Percentiles rank a stretch among this genome's conserved stretches.
Evolutionary conservation across 352 stramenopile genomes (phyloP).

Genomic region (Thalassiosira exigua): DNA sequence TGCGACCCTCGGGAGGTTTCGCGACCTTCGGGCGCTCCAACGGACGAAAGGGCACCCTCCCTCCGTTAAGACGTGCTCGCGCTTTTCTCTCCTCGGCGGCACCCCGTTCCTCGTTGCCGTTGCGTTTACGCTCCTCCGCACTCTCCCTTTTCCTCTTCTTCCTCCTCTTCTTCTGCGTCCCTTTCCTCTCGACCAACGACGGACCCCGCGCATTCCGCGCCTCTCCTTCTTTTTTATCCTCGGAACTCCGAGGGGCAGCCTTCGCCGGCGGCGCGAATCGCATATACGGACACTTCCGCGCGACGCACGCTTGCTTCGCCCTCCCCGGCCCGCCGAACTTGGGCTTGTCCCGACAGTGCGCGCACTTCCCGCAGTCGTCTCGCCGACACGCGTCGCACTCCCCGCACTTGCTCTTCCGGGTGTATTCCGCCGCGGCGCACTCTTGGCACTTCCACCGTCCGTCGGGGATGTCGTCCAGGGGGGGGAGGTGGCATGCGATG

Average conservation of each 20-base stretch:
- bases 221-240: constrained; percentile 3
- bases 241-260: background rate
- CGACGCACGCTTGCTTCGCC: constrained; percentile 38
- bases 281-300: constrained; percentile 47
- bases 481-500: constrained; percentile 52
- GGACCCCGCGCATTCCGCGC: background rate
- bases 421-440: constrained; percentile 52
- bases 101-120: too few species aligned
- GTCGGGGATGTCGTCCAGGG: constrained; percentile 40
- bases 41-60: too few species aligned
- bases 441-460: constrained; percentile 62
- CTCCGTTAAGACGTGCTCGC: too few species aligned
- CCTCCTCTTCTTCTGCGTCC: background rate
- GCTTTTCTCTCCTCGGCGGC: too few species aligned
- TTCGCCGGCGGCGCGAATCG: constrained; percentile 39
- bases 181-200: background rate
- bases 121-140: background rate
- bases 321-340: constrained; percentile 51
- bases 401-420: constrained; percentile 51
- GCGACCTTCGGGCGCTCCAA: too few species aligned
- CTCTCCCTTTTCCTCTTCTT: background rate
- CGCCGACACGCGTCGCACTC: constrained; percentile 45
- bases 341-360: constrained; percentile 41
- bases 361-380: constrained; percentile 56
- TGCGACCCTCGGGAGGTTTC: too few species aligned